Evolutionary conservation across 176 grass and related monocot genomes (phyloP), one percentile per base, ranked within the genome.

Genomic region (Musa acuminata): DNA sequence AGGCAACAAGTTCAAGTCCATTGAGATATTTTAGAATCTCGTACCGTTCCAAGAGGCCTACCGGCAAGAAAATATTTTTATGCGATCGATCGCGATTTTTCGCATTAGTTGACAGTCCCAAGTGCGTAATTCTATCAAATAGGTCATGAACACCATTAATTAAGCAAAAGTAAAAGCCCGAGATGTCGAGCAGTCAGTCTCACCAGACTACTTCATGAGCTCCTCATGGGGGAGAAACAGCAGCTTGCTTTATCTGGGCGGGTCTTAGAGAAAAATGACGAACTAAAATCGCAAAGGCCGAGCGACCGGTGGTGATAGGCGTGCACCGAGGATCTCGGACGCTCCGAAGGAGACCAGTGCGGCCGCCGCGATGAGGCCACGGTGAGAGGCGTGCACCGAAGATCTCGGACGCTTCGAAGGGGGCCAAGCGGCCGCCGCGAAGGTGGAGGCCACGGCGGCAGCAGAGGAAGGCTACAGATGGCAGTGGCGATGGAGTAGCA

Each of bases 121-220:
- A 73, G 75, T 57, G 72, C 75, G 86, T 43, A 43, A 43, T 43
- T 43, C 35, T 43, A 43, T 43, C 35, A 43, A 43, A 43, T 5
- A 43, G 35, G 35, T 43, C 5, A 43, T 43, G 35, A 43, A 43
- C 35, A 43, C 4, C 35, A 43, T 43, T 6, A 43, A 43, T 43
- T 6, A 43, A 43, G 35, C n/a, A 5, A 43, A 26, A 43, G 35
- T 6, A 43, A 6, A 43, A 43, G 4, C 35, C 35, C 35, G 0
- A 43, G 35, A 43, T 43, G 35, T 43, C 29, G 26, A 35, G 29
- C 8, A 59, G 57, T 7, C 74, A 58, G 48, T 87, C 85, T 85
- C 80, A 91, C 89, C 92, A 0, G 92, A 92, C 87, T 91, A 91
- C 90, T 94, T 94, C 72, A 90, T 88, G 78, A 94, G 87, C 79